phyloP scores from a whole-genome alignment of 2,329 filamentous ascomycete genomes.

The Pseudogymnoascus sp. region DNA sequence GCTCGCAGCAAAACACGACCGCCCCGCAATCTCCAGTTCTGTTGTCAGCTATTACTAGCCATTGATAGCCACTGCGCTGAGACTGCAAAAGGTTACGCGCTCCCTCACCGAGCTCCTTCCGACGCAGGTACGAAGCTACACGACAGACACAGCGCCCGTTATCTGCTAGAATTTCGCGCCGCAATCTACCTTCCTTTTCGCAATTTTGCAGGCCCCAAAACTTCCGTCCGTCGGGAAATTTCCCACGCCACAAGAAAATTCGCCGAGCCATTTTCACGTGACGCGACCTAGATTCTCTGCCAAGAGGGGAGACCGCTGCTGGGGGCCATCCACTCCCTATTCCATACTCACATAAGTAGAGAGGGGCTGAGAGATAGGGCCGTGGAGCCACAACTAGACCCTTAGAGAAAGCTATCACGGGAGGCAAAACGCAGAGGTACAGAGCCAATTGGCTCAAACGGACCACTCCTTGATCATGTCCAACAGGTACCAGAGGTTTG shows the following conservation, averaged over 20 bases:
- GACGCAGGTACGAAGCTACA: conserved; percentile 2
- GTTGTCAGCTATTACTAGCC: conserved; percentile 6
- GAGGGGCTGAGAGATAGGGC: conserved; percentile 6
- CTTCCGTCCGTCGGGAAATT: neutral
- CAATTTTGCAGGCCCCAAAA: neutral
- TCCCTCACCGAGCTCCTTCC: neutral
- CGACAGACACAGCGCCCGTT: neutral
- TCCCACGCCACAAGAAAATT: neutral
- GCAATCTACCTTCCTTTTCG: neutral
- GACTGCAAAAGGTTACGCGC: conserved; percentile 2
- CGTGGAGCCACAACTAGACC: conserved; percentile 5
- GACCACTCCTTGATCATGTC: conserved; percentile 7
- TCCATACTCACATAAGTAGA: conserved; percentile 6
- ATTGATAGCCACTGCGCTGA: conserved; percentile 1
- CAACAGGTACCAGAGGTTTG: conserved; percentile 10
- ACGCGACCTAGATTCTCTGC: neutral
- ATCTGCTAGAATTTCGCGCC: neutral
- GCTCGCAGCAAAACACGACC: conserved; percentile 1
- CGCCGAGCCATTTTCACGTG: neutral
- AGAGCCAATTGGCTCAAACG: conserved; percentile 2
- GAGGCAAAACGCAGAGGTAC: neutral
- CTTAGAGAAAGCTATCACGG: conserved; percentile 1
- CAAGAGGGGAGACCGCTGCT: conserved; percentile 2
- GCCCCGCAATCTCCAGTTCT: conserved; percentile 5
- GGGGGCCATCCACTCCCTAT: conserved; percentile 3